Base-by-base conservation (phyloP, 768 basidiomycete species). In the Mrakia blollopis region DNA sequence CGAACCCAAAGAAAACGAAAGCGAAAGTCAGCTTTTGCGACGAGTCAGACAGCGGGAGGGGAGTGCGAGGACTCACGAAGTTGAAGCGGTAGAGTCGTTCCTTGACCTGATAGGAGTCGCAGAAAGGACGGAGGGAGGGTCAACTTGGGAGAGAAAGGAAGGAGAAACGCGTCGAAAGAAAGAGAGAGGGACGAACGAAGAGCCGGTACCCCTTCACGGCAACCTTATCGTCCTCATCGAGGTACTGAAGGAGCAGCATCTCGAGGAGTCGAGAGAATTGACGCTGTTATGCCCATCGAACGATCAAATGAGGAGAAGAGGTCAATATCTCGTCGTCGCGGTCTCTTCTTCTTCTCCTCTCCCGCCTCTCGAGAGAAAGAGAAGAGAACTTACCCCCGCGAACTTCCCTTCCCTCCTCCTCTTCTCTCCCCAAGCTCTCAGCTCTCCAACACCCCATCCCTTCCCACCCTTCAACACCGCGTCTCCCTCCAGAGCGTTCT, bases 71-170 rank as follows among this genome's bases (percentile, higher is more conserved):
- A 87, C 91, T 81, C 81, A 94, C 94, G 83, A 90, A 97, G 85
- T 98, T 99, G 85, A 98, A 98, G 30, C 94, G 88, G 81, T 92
- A 98, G 62, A 99, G 84, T 52, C 97, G 88, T 83, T 97, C 94
- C 84, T 99, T 99, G 81, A 96, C 94, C 79, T 85, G 80, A 0
- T 25, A 11, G 10, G 10, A n/a, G 3, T 0, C n/a, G 57, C n/a
- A 10, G 25, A 0, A n/a, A n/a, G 28, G 25, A 18, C 23, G 23
- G 41, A 30, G 50, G 41, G 69, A 50, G 10, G 47, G 47, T 50
- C 47, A 50, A 18, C 11, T 44, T 16, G 47, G 2, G 47, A 50
- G 21, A 14, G 50, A 47, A 14, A 25, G 69, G 62, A 30, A 9
- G 16, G 39, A n/a, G 28, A 70, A 39, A 44, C 28, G 54, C 21